Evolutionary conservation across 73 alveolate species (phyloP).

Genomic region (Uronychia setigera): DNA sequence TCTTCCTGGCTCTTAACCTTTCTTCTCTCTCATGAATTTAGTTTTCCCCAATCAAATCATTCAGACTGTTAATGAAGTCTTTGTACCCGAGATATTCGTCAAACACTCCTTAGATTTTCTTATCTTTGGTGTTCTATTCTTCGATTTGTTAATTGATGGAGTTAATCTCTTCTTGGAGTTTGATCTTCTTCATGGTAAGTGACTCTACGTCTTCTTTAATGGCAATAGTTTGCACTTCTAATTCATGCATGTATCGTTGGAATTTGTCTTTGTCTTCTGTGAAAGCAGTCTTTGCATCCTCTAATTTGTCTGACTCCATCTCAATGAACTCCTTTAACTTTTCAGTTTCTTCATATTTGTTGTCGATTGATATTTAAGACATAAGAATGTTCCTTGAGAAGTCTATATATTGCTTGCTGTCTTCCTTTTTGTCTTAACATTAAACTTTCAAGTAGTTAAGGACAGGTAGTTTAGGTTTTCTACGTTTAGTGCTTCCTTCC

Average conservation of each 20-base stretch:
- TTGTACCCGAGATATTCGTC: background rate
- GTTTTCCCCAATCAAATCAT: background rate
- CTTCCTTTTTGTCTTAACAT: background rate
- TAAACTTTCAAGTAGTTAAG: background rate
- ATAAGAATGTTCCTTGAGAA: background rate
- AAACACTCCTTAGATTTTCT: background rate
- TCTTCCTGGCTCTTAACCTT: background rate
- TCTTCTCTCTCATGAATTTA: background rate
- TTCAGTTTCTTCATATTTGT: slow-evolving; percentile 1
- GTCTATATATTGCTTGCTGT: background rate
- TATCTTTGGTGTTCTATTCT: background rate
- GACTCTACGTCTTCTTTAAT: background rate
- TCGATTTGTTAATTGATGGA: background rate
- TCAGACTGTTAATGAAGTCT: background rate
- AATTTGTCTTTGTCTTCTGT: background rate
- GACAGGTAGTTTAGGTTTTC: background rate
- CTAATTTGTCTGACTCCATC: background rate
- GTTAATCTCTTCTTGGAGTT: background rate
- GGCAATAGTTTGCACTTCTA: background rate
- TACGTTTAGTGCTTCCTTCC: no score
- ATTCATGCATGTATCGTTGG: background rate
- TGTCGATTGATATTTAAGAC: background rate
- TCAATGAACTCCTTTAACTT: slow-evolving; percentile 5
- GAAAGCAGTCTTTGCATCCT: slow-evolving; percentile 9
- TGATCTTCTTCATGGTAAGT: background rate